Evolutionary conservation across 441 rosid species (phyloP).

Genomic region (Macaranga tanarius): DNA sequence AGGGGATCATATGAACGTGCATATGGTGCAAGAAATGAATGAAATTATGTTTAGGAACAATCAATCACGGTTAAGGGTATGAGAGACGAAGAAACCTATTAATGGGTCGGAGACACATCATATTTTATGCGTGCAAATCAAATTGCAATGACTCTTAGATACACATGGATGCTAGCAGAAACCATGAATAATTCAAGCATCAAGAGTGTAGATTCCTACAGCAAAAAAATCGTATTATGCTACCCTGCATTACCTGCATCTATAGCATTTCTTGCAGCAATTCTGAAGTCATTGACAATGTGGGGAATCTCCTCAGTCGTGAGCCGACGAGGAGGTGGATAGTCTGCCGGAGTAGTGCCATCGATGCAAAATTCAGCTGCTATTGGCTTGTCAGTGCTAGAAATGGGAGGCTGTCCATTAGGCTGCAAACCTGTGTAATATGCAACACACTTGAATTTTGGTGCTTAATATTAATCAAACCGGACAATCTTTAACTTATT

Average conservation of each 20-base stretch:
- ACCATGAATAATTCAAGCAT: too few relatives aligned
- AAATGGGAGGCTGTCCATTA: slow-evolving; percentile 58
- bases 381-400: slow-evolving; percentile 58
- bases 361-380: slow-evolving; percentile 34
- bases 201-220: too few relatives aligned
- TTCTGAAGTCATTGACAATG: slow-evolving; percentile 49
- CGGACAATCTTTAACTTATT: too few relatives aligned
- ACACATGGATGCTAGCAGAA: too few relatives aligned
- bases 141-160: too few relatives aligned
- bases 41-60: too few relatives aligned
- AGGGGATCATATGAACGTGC: too few relatives aligned
- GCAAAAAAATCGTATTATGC: background rate
- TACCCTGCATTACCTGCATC: slow-evolving; percentile 49
- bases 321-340: slow-evolving; percentile 54
- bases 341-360: slow-evolving; percentile 42
- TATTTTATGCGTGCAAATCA: too few relatives aligned
- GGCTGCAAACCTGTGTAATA: slow-evolving; percentile 50
- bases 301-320: slow-evolving; percentile 42
- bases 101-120: too few relatives aligned
- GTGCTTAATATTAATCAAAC: background rate
- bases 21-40: too few relatives aligned
- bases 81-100: too few relatives aligned
- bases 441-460: background rate
- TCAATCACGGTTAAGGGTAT: too few relatives aligned
- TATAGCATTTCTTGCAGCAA: slow-evolving; percentile 67